These are phyloP conservation scores for Cytospora schulzeri DNA, from an alignment of 2,329 filamentous ascomycete genomes.

Conservation along the genomic window DNA sequence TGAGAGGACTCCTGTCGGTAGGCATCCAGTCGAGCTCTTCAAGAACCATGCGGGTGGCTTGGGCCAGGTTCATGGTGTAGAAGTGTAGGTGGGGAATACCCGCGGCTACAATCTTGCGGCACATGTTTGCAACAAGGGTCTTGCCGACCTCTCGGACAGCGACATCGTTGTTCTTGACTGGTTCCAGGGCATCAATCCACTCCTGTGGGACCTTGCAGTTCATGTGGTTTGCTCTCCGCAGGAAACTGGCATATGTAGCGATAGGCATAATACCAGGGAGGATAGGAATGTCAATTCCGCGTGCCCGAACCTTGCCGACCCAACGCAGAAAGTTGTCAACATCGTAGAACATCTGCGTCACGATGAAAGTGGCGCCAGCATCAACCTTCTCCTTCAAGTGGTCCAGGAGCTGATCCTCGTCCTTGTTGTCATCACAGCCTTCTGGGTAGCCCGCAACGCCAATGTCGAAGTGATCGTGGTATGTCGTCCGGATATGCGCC, in stretches of 20 bases:
- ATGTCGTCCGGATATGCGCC: conserved; percentile 72
- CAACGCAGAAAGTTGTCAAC: conserved; percentile 92
- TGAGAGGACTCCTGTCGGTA: conserved; percentile 73
- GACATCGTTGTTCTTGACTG: conserved; percentile 94
- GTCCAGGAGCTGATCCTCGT: conserved; percentile 81
- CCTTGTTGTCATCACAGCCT: conserved; percentile 88
- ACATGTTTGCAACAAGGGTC: conserved; percentile 85
- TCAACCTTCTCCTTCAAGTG: conserved; percentile 98
- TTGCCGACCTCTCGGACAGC: conserved; percentile 90
- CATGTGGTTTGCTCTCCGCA: conserved; percentile 88
- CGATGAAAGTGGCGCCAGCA: conserved; percentile 87
- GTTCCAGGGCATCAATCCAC: conserved; percentile 83
- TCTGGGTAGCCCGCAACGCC: conserved; percentile 97
- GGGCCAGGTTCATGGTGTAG: conserved; percentile 98
- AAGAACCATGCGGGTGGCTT: conserved; percentile 90
- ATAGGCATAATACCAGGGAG: conserved; percentile 94
- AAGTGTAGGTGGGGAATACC: conserved; percentile 93
- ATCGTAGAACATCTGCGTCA: conserved; percentile 99
- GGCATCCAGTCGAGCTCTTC: conserved; percentile 86
- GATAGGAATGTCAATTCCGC: conserved; percentile 72
- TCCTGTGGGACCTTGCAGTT: conserved; percentile 78
- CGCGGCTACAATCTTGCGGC: conserved; percentile 77
- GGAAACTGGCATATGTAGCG: conserved; percentile 89
- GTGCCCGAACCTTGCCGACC: conserved; percentile 82
- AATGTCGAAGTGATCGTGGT: conserved; percentile 93